phyloP scores from a whole-genome alignment of 169 alveolate genomes.

The Cryptosporidium canis region DNA sequence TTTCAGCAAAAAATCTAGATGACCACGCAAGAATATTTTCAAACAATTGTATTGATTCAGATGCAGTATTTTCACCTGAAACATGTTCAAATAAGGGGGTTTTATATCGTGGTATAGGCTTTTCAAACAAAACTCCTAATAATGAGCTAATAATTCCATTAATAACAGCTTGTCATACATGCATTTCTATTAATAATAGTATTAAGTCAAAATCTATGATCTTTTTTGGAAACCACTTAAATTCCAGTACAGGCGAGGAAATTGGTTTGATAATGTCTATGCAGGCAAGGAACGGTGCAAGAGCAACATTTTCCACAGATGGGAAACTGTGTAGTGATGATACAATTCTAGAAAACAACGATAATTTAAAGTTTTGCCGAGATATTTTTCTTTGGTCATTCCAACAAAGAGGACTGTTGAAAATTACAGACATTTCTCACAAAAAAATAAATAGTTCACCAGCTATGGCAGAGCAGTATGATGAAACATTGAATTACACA shows the following conservation, averaged over 20 bases:
- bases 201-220: neutral
- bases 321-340: conserved; percentile 55
- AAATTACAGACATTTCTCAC: conserved; percentile 5
- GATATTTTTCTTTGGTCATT: conserved; percentile 48
- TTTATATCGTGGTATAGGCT: conserved; percentile 43
- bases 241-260: conserved; percentile 55
- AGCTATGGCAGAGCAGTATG: neutral
- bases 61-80: conserved; percentile 46
- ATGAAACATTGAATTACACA: conserved; percentile 30
- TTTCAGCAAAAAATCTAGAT: neutral
- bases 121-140: neutral
- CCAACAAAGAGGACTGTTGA: conserved; percentile 47
- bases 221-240: conserved; percentile 19
- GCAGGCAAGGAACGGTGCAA: conserved; percentile 65
- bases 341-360: neutral
- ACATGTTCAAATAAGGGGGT: conserved; percentile 10
- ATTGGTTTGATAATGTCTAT: conserved; percentile 48
- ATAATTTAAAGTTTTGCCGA: neutral
- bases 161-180: conserved; percentile 36
- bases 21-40: neutral
- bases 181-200: conserved; percentile 8
- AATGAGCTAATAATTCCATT: conserved; percentile 39
- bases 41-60: conserved; percentile 31
- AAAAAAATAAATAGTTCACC: neutral
- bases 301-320: conserved; percentile 42